phyloP scores from a whole-genome alignment of 306 rosid species.

The Luffa acutangula region DNA sequence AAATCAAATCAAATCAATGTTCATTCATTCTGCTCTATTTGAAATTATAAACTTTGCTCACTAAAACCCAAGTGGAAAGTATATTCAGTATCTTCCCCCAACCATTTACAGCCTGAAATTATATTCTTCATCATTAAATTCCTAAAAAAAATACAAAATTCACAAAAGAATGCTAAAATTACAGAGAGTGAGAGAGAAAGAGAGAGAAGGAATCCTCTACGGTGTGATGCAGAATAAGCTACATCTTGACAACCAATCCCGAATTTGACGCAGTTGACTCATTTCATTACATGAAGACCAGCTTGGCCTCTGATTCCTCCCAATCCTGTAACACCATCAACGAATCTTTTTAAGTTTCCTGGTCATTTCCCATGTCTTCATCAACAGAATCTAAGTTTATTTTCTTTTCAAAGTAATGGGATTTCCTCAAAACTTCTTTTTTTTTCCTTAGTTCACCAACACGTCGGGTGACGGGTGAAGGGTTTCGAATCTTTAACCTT shows the following conservation, averaged over 20 bases:
- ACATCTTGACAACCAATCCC: background rate
- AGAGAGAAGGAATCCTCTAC: background rate
- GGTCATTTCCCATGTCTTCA: background rate
- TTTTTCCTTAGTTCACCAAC: too few species aligned
- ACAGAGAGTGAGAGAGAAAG: background rate
- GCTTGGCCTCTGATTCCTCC: background rate
- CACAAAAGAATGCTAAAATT: background rate
- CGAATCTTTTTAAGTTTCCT: background rate
- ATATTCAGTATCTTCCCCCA: background rate
- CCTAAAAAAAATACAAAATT: background rate
- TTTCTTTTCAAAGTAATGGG: background rate
- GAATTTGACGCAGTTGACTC: background rate
- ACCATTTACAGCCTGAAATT: background rate
- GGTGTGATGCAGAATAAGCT: background rate
- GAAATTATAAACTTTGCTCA: background rate
- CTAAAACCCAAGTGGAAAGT: background rate
- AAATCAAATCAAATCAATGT: background rate
- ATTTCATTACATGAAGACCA: background rate
- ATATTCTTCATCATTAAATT: background rate
- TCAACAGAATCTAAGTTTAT: background rate
- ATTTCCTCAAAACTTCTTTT: background rate
- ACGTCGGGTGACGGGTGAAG: too few species aligned
- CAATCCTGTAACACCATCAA: constrained; percentile 1
- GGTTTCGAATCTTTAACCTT: too few species aligned
- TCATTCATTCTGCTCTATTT: background rate